Evolutionary conservation across 306 rosid genomes (phyloP).

Genomic region (Lagenaria siceraria): DNA sequence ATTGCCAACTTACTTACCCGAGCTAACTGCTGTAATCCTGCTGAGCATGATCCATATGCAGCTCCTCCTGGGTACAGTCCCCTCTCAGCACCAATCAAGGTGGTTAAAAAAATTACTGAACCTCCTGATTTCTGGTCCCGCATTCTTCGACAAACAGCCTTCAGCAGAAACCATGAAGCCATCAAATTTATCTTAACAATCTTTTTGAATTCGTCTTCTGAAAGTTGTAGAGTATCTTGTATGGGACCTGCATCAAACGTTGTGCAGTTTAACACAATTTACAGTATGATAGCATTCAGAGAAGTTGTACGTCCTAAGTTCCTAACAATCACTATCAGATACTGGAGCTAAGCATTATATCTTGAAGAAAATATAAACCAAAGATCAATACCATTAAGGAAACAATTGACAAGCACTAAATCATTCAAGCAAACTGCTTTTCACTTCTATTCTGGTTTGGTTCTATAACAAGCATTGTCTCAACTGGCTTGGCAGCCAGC

Average conservation of each 20-base stretch:
- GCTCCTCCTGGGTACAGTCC: conserved; percentile 73
- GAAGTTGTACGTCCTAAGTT: not conserved
- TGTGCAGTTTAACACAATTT: not conserved
- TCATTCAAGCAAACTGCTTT: no score
- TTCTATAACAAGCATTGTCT: not conserved
- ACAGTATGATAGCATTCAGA: not conserved
- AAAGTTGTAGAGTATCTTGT: conserved; percentile 43
- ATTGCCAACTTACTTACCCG: conserved; percentile 42
- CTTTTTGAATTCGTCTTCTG: conserved; percentile 48
- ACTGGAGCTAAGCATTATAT: not conserved
- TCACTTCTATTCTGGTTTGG: not conserved
- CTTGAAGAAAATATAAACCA: not conserved
- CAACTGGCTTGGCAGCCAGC: not conserved
- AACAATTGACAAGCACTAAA: no score
- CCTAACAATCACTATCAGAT: not conserved
- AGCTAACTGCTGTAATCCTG: conserved; percentile 64
- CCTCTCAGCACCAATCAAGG: conserved; percentile 58
- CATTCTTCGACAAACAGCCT: conserved; percentile 66
- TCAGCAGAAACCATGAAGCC: conserved; percentile 67
- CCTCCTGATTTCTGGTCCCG: conserved; percentile 55
- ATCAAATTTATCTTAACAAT: conserved; percentile 51
- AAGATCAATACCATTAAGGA: not conserved
- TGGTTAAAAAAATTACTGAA: conserved; percentile 55
- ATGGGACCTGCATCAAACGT: conserved; percentile 38
- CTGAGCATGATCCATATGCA: conserved; percentile 50